These are phyloP conservation scores for Suhomyces kilbournensis DNA, from an alignment of 805 yeast genomes.

Conservation along the genomic window DNA sequence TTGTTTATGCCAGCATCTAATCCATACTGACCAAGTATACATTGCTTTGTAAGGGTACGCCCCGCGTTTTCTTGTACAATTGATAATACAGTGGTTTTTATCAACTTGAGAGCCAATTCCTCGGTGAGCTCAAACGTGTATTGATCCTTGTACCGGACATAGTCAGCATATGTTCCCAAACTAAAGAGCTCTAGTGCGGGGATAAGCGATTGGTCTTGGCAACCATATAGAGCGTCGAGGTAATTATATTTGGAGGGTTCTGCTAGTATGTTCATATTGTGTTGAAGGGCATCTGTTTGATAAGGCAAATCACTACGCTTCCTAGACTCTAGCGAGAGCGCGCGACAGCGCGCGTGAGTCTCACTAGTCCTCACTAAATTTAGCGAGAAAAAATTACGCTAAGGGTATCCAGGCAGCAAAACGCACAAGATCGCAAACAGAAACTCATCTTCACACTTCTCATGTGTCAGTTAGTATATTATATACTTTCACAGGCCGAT, in stretches of 20 bases:
- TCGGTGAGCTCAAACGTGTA: constrained; percentile 5
- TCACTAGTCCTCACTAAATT: not conserved
- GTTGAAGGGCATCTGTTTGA: not conserved
- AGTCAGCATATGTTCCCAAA: constrained; percentile 31
- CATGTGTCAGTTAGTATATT: too few species aligned
- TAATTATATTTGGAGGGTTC: not conserved
- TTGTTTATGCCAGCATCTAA: constrained; percentile 9
- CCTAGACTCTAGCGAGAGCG: too few species aligned
- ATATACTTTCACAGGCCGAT: too few species aligned
- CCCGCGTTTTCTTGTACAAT: constrained; percentile 23
- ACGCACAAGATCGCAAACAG: too few species aligned
- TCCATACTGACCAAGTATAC: constrained; percentile 15
- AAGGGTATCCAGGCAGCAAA: not conserved
- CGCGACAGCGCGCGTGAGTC: too few species aligned
- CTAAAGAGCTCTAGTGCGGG: constrained; percentile 36
- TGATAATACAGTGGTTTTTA: constrained; percentile 26
- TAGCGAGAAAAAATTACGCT: not conserved
- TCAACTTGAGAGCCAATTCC: constrained; percentile 18
- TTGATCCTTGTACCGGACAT: constrained; percentile 14
- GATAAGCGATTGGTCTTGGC: not conserved
- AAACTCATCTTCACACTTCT: too few species aligned
- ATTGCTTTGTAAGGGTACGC: constrained; percentile 9
- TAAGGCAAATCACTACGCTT: not conserved
- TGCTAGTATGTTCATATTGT: not conserved
- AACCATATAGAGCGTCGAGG: not conserved